Base-by-base conservation (phyloP, 1,284 basidiomycete genomes). In the Trichosporon inkin region DNA sequence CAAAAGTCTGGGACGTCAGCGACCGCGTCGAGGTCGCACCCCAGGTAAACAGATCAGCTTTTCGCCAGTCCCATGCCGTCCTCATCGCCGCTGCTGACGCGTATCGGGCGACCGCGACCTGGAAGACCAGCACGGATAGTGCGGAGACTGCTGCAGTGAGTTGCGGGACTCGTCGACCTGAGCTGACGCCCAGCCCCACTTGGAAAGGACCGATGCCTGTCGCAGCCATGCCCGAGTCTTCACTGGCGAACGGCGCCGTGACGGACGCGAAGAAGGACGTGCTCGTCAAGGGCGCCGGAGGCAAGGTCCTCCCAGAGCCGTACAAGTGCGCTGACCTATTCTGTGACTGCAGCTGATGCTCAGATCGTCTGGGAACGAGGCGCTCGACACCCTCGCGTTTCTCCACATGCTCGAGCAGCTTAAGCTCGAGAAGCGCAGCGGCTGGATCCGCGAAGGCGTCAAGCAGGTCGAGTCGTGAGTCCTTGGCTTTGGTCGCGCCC, bases 361-460 rank as follows among this genome's bases (percentile, higher is more conserved):
- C 66, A 73, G 73, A 19, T 79, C 85, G 0, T 82, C 82, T 0
- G 86, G 87, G 2, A 79, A 88, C 63, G 73, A 70, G 28, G 80
- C 83, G 8, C 69, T 78, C 6, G 91, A 94, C 71, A 84, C 85
- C 55, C 83, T 96, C 3, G 91, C 88, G 0, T 95, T 95, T 74
- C 87, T 96, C 62, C 92, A 96, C 72, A 80, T 94, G 20, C 77
- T 96, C 0, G 91, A 94, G 76, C 82, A 86, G 67, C 80, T 96
- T 40, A 96, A 96, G 90, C 91, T 89, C 0, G 90, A 95, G 73
- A 94, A 93, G 76, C 82, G 92, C n/a, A 94, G 92, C 0, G 93
- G 92, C 63, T 96, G 93, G 92, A 84, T 92, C 24, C 84, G 92
- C 65, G 83, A 90, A 69, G 84, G 88, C 49, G 90, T 90, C 71